Conservation (phyloP, 768 basidiomycete species). For the Lactarius sp. region DNA sequence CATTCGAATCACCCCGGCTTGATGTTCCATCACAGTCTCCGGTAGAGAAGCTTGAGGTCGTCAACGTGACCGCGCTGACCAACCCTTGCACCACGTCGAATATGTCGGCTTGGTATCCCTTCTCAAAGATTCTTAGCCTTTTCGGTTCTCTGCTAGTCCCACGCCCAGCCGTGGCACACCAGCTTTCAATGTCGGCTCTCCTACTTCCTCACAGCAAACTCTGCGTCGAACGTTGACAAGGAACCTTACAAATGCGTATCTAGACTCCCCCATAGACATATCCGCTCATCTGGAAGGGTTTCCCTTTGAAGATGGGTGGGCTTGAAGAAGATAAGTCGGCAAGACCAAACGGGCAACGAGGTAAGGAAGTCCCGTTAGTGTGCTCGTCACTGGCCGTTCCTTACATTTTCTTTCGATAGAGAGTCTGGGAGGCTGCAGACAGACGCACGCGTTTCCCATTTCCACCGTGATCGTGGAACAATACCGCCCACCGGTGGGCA, state of each 20-base stretch:
- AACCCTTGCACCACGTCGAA: slow-evolving; percentile 48
- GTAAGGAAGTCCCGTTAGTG: slow-evolving; percentile 34
- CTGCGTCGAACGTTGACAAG: slow-evolving; percentile 52
- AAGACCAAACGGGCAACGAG: slow-evolving; percentile 71
- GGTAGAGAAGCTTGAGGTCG: slow-evolving; percentile 44
- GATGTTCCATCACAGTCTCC: slow-evolving; percentile 31
- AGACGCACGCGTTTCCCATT: slow-evolving; percentile 65
- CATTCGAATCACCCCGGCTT: slow-evolving; percentile 19
- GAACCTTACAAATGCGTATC: slow-evolving; percentile 48
- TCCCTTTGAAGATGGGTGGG: slow-evolving; percentile 67
- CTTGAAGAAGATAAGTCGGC: slow-evolving; percentile 74
- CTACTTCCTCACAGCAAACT: slow-evolving; percentile 30
- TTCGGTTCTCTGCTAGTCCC: slow-evolving; percentile 55
- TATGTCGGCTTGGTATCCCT: slow-evolving; percentile 51
- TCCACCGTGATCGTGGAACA: slow-evolving; percentile 89
- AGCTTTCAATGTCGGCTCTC: slow-evolving; percentile 28
- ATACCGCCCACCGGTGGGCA: slow-evolving; percentile 83
- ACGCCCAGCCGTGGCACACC: slow-evolving; percentile 40
- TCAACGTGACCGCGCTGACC: slow-evolving; percentile 40
- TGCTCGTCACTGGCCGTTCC: neutral
- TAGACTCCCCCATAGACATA: neutral
- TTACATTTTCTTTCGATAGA: slow-evolving; percentile 36
- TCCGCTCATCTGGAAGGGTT: neutral
- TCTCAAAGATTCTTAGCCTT: slow-evolving; percentile 49
- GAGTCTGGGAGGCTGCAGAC: slow-evolving; percentile 85